phyloP scores from a whole-genome alignment of 495 filamentous ascomycete species.

The Tetracladium setigerum region DNA sequence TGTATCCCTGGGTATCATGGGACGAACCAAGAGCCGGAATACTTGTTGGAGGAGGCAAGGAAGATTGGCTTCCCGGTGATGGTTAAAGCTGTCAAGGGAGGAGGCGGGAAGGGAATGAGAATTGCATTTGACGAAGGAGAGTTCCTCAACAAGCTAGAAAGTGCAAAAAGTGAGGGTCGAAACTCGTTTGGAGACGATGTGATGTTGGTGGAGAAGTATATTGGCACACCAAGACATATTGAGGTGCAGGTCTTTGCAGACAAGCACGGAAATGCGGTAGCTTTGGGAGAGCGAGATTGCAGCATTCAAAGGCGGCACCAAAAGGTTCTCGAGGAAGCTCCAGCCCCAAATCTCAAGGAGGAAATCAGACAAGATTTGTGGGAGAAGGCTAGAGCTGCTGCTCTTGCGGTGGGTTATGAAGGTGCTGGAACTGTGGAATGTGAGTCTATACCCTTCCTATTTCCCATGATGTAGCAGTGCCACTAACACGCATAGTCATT shows the following conservation, averaged over 20 bases:
- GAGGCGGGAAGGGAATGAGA: constrained; percentile 99
- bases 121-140: constrained; percentile 69
- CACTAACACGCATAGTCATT: constrained; percentile 38
- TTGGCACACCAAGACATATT: constrained; percentile 88
- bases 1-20: constrained; percentile 98
- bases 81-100: constrained; percentile 93
- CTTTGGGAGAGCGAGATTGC: constrained; percentile 80
- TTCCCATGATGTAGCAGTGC: neutral
- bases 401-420: constrained; percentile 87
- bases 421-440: constrained; percentile 95
- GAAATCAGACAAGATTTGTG: constrained; percentile 78
- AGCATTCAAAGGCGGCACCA: constrained; percentile 87
- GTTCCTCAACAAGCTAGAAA: constrained; percentile 73
- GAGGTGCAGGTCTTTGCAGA: constrained; percentile 98
- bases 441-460: constrained; percentile 3
- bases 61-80: constrained; percentile 88
- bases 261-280: constrained; percentile 75
- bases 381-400: constrained; percentile 86
- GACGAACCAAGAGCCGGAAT: constrained; percentile 63
- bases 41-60: constrained; percentile 65
- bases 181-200: constrained; percentile 94
- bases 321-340: constrained; percentile 96
- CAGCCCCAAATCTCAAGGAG: constrained; percentile 78
- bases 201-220: constrained; percentile 97
- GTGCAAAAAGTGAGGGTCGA: constrained; percentile 81